Percentiles rank a stretch among this genome's conserved stretches.
phyloP scores from a whole-genome alignment of 1,284 basidiomycete species.

The Apiotrichum siamense region DNA sequence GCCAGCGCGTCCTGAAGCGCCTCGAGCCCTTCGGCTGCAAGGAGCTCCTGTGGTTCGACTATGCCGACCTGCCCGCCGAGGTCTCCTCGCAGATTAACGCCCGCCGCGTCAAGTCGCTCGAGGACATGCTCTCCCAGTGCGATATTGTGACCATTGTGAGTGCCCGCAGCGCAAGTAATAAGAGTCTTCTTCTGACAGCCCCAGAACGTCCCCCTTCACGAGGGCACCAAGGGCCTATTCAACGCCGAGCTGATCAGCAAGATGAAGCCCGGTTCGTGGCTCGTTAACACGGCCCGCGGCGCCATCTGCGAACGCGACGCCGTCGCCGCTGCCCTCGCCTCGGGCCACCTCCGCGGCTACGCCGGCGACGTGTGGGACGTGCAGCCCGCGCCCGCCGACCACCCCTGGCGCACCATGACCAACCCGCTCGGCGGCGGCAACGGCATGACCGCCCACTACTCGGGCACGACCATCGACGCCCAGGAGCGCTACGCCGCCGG shows the following conservation, averaged over 20 bases:
- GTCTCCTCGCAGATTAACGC: constrained; percentile 66
- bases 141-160: constrained; percentile 43
- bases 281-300: constrained; percentile 90
- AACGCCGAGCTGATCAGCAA: constrained; percentile 76
- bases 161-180: no score
- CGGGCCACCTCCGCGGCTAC: constrained; percentile 67
- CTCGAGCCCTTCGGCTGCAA: constrained; percentile 82
- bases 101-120: constrained; percentile 71
- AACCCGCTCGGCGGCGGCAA: constrained; percentile 74
- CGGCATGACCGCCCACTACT: constrained; percentile 61
- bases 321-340: constrained; percentile 68
- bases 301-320: constrained; percentile 83
- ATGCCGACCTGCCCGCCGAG: constrained; percentile 67
- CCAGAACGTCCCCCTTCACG: constrained; percentile 91
- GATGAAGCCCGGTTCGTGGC: constrained; percentile 86
- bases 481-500: constrained; percentile 83
- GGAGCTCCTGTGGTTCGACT: constrained; percentile 91
- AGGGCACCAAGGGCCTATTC: constrained; percentile 72
- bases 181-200: no score
- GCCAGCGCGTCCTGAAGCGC: constrained; percentile 83
- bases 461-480: constrained; percentile 85
- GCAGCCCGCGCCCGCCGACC: constrained; percentile 77
- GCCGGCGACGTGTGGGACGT: constrained; percentile 70
- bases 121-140: constrained; percentile 70
- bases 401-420: constrained; percentile 77